Base-by-base conservation (phyloP, 345 rosid genomes). In the Euphorbia pulcherrima region DNA sequence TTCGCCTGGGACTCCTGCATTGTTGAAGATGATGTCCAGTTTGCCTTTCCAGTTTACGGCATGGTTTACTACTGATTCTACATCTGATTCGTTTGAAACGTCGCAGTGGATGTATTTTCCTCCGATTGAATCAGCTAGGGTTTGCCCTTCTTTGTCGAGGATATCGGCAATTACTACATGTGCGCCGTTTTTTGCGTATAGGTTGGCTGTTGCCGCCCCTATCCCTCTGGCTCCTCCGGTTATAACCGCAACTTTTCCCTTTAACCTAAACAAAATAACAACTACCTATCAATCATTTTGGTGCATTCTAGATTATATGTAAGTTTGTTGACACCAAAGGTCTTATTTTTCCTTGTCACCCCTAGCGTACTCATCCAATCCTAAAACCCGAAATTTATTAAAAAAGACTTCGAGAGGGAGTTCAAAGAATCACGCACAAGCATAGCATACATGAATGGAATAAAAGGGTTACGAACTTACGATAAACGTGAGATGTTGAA, bases 161-260 rank as follows among this genome's bases (percentile, higher is more conserved):
- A 92, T 77, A 75, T 92, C 98, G 0, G 92, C 95, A 0, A 92
- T 72, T 21, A 92, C 77, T 1, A 92, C 85, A 61, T 75, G 64
- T 0, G 98, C 98, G 0, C 98, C 98, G 17, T 84, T 76, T 65
- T 88, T 71, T 6, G 91, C 73, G 52, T 90, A 87, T n/a, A 85
- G 21, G 58, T 68, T 85, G 17, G 95, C 96, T 8, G 89, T 80
- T 26, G 95, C 91, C 6, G 91, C 98, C 55, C 96, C 96, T 2
- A 88, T 92, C 20, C 96, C 98, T 75, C 91, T 87, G 40, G 96
- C 96, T 26, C 91, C 98, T 6, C 92, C 98, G 2, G 95, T 90
- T 72, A 92, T 78, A 0, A 90, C 80, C 8, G 85, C 95, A 20
- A 88, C 98, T 76, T 84, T 86, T 18, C 86, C 84, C 24, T 6